Base-by-base conservation (phyloP, 192 early-diverging fungal genomes). In the Oehlia diaphana region DNA sequence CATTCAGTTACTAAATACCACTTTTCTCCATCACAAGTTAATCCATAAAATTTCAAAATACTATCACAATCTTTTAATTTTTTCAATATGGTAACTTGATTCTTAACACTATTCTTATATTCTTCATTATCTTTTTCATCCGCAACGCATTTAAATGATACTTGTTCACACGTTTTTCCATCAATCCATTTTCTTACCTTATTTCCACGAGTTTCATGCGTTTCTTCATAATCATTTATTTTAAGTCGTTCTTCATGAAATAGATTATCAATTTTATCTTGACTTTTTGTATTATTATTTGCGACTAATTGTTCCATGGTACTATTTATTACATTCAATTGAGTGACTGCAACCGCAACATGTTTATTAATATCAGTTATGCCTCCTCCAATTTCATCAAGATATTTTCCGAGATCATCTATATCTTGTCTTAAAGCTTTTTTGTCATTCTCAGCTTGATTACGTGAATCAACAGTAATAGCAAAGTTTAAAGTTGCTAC, bases 1-100 rank as follows among this genome's bases (percentile, higher is more conserved):
- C 77, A 78, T 68, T 69, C 77, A 13, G 66, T 78, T 19, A 78
- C 77, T 16, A 78, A 42, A 69, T 65, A 69, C 21, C 44, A 26
- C 4, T 63, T n/a, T 21, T 76, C 65, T 9, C 28, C 37, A 31
- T 78, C 7, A 49, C 35, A 28, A 53, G 33, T 47, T 21, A 78
- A 23, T 6, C 77, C 77, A 69, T 42, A 44, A n/a, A 69, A 78
- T 53, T 31, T 47, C 1, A 69, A 67, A 23, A 78, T 78, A 21
- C 68, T 39, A 4, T 65, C 26, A 33, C 21, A 69, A 9, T 49
- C 2, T 37, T 68, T 23, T 16, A 78, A 31, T 53, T n/a, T 67
- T 58, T 78, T 69, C 8, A 69, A 35, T 23, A 78, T 78, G 4
- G 50, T 44, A 21, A 78, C 77, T 70, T 70, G 19, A 16, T 58